phyloP scores from a whole-genome alignment of 805 yeast genomes.

The Millerozyma acaciae region DNA sequence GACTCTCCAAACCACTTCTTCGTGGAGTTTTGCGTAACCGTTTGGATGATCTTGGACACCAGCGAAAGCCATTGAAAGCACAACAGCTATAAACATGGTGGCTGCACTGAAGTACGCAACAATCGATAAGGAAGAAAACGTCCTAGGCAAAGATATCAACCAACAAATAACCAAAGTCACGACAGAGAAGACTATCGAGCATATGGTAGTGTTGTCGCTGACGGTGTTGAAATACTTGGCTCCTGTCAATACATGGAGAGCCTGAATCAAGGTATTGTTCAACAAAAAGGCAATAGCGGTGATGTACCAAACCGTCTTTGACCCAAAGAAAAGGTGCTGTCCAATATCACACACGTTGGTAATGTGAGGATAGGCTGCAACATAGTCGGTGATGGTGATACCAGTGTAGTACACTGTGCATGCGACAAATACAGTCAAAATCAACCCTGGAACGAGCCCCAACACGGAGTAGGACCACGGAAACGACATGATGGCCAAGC shows the following conservation, averaged over 20 bases:
- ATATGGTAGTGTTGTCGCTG: constrained; percentile 41
- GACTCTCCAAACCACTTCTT: constrained; percentile 41
- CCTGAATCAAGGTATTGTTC: constrained; percentile 56
- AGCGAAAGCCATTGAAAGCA: constrained; percentile 50
- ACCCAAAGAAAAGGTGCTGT: constrained; percentile 50
- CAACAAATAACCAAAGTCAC: constrained; percentile 48
- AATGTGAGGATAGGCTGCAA: constrained; percentile 49
- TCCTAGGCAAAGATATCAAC: constrained; percentile 52
- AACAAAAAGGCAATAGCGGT: constrained; percentile 52
- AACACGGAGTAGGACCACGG: constrained; percentile 62
- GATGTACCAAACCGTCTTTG: constrained; percentile 51
- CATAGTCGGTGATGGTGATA: constrained; percentile 50
- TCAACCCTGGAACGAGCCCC: constrained; percentile 56
- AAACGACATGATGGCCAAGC: constrained; percentile 61
- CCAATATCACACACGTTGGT: constrained; percentile 58
- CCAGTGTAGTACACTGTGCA: constrained; percentile 54
- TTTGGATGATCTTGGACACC: constrained; percentile 50
- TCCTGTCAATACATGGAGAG: constrained; percentile 57
- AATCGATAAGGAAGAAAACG: constrained; percentile 48
- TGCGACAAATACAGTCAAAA: constrained; percentile 50
- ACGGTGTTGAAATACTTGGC: constrained; percentile 58
- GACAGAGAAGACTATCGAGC: constrained; percentile 52
- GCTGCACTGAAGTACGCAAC: constrained; percentile 52
- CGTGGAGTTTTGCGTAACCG: constrained; percentile 27
- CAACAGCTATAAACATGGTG: constrained; percentile 55